Evolutionary conservation across 2,329 filamentous ascomycete species (phyloP).

Genomic region (Sporothrix brasiliensis): DNA sequence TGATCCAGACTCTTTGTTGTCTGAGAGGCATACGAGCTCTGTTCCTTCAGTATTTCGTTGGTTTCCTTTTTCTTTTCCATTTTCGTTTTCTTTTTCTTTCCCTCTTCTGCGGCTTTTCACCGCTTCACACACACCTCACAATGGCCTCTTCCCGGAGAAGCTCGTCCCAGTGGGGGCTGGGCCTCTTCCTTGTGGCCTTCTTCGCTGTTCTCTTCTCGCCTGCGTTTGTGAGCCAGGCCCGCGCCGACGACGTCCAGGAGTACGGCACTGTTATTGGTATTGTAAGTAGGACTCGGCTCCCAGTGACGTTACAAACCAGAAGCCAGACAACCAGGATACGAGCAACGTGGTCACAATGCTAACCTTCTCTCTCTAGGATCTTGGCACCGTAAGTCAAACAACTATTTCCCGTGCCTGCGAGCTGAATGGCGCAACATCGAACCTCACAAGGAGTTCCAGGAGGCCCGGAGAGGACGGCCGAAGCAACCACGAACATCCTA

Average conservation of each 20-base stretch:
- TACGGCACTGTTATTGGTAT: constrained; percentile 94
- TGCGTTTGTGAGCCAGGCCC: constrained; percentile 77
- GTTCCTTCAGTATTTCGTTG: not conserved
- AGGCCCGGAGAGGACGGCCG: not conserved
- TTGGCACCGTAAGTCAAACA: constrained; percentile 63
- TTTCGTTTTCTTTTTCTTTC: constrained; percentile 32
- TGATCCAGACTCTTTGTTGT: constrained; percentile 2
- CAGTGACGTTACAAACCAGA: no score
- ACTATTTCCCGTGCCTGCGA: not conserved
- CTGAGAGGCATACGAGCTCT: constrained; percentile 8
- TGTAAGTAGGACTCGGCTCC: constrained; percentile 47
- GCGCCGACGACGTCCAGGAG: constrained; percentile 72
- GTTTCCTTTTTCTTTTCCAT: constrained; percentile 34
- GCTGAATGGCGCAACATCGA: not conserved
- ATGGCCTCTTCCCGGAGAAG: constrained; percentile 37
- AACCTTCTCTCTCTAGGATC: constrained; percentile 50
- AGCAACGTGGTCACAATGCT: constrained; percentile 29
- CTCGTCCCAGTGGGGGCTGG: constrained; percentile 50
- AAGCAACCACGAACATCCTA: not conserved
- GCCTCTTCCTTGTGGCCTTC: constrained; percentile 90
- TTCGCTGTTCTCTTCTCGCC: constrained; percentile 87
- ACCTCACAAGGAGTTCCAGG: not conserved
- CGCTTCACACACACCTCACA: constrained; percentile 16
- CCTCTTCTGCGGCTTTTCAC: constrained; percentile 6
- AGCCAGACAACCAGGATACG: no score